phyloP scores from a whole-genome alignment of 352 stramenopile species.

The Globisporangium spinosum region DNA sequence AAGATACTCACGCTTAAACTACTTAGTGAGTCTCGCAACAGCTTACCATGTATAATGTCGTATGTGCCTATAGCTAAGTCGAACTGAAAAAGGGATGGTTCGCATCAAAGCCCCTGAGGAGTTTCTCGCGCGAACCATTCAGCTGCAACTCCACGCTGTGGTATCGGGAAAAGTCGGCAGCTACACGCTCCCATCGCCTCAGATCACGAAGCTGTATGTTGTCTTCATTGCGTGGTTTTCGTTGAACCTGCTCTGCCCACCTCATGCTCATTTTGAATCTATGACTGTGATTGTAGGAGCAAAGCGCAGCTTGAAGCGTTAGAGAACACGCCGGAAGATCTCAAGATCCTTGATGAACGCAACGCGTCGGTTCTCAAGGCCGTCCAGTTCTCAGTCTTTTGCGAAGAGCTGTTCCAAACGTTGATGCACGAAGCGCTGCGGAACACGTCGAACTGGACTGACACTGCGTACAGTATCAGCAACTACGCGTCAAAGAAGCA shows the following conservation, averaged over 20 bases:
- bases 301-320: constrained; percentile 53
- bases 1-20: background rate
- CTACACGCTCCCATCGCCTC: constrained; percentile 43
- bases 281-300: constrained; percentile 28
- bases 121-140: constrained; percentile 70
- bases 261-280: background rate
- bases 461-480: constrained; percentile 60
- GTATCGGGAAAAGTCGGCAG: constrained; percentile 30
- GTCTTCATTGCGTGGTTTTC: background rate
- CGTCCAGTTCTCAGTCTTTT: constrained; percentile 86
- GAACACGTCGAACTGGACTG: constrained; percentile 60
- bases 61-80: constrained; percentile 44
- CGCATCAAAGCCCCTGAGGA: constrained; percentile 76
- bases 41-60: background rate
- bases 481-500: constrained; percentile 56
- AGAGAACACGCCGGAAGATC: constrained; percentile 58
- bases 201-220: constrained; percentile 43
- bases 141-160: constrained; percentile 41
- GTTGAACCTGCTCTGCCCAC: background rate
- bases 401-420: constrained; percentile 81
- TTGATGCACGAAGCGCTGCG: constrained; percentile 80
- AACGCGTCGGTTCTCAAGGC: constrained; percentile 72
- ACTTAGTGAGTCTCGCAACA: background rate
- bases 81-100: constrained; percentile 77
- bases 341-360: constrained; percentile 55